Conservation (phyloP, 2,329 filamentous ascomycete genomes). For the Thyridium curvatum region DNA sequence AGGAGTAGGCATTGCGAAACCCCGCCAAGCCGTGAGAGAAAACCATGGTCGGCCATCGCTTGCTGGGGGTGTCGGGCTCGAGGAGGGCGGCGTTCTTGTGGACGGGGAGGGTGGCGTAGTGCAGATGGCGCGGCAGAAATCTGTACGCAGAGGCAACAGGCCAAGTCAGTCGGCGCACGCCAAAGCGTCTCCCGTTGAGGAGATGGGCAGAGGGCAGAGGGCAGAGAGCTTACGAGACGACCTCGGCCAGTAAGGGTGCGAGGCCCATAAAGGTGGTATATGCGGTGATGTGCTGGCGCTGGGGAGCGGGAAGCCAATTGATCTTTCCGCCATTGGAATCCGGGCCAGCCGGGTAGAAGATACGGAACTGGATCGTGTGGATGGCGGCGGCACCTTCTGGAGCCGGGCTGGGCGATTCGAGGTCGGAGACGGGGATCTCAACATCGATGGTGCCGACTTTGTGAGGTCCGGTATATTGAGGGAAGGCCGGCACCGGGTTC, state of each 20-base stretch:
- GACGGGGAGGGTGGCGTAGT: slow-evolving; percentile 68
- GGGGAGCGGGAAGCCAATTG: slow-evolving; percentile 72
- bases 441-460: slow-evolving; percentile 75
- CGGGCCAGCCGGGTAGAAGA: slow-evolving; percentile 69
- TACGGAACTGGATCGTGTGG: slow-evolving; percentile 69
- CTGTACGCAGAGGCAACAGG: slow-evolving; percentile 30
- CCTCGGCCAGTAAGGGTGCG: slow-evolving; percentile 47
- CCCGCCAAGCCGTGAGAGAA: slow-evolving; percentile 85
- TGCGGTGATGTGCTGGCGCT: slow-evolving; percentile 65
- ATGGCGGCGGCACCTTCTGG: slow-evolving; percentile 51
- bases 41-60: slow-evolving; percentile 72
- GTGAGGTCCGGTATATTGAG: slow-evolving; percentile 70
- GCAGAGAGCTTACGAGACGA: slow-evolving; percentile 53
- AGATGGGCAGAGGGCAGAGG: neutral
- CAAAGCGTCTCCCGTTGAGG: too few relatives aligned
- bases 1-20: slow-evolving; percentile 78
- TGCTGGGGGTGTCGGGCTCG: slow-evolving; percentile 34
- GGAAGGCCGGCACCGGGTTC: slow-evolving; percentile 66
- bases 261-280: slow-evolving; percentile 73
- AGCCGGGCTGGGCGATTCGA: slow-evolving; percentile 45
- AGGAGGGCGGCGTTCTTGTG: slow-evolving; percentile 64
- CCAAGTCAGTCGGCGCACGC: slow-evolving; percentile 2
- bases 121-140: slow-evolving; percentile 62
- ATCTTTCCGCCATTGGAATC: slow-evolving; percentile 52
- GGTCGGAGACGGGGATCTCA: slow-evolving; percentile 64